Conservation (phyloP, 305 asterid genomes). For the Ajuga reptans region DNA sequence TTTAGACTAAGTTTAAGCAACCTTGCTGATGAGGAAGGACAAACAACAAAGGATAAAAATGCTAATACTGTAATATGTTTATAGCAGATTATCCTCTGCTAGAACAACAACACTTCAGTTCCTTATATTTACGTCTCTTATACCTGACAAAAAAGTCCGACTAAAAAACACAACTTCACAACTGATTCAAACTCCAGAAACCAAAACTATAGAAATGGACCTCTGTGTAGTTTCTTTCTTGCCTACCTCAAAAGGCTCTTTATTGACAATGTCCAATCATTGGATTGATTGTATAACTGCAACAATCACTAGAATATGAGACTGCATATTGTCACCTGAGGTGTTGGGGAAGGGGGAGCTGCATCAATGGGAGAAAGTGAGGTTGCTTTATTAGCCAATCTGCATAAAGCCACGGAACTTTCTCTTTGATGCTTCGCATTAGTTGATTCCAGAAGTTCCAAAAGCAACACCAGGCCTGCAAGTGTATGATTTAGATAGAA, state of each 20-base stretch:
- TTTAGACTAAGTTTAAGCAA: background rate
- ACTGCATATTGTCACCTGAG: slow-evolving; percentile 49
- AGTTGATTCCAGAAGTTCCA: slow-evolving; percentile 77
- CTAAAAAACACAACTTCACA: background rate
- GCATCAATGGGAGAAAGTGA: slow-evolving; percentile 84
- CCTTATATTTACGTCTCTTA: background rate
- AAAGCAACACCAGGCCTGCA: slow-evolving; percentile 69
- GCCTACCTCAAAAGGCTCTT: background rate
- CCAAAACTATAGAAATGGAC: background rate
- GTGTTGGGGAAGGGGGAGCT: slow-evolving; percentile 93
- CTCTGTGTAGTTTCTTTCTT: background rate
- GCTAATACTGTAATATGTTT: background rate
- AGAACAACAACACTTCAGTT: background rate
- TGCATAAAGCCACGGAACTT: slow-evolving; percentile 73
- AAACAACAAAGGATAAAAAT: background rate
- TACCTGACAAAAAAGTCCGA: background rate
- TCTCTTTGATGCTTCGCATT: slow-evolving; percentile 65
- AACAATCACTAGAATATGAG: slow-evolving; percentile 2
- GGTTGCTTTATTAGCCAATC: slow-evolving; percentile 70
- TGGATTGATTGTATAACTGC: slow-evolving; percentile 2
- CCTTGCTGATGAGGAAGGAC: background rate
- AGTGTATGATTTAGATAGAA: slow-evolving; percentile 10
- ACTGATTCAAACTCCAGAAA: background rate
- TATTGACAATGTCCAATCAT: background rate
- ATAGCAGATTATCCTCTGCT: background rate